Evolutionary conservation across 2,329 filamentous ascomycete genomes (phyloP).

Genomic region (Ceratocystis huliohia): DNA sequence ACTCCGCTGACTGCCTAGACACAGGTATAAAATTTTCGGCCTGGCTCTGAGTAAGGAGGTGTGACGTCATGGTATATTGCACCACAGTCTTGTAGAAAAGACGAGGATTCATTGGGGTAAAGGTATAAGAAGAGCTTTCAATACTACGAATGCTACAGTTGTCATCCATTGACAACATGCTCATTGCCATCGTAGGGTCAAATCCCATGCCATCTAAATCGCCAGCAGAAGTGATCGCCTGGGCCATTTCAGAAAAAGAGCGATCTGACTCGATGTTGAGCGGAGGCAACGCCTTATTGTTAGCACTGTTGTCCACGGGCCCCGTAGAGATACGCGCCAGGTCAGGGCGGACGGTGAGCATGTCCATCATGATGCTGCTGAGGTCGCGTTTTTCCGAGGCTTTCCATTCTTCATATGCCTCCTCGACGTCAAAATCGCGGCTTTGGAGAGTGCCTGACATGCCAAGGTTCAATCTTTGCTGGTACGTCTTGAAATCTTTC

Average conservation of each 20-base stretch:
- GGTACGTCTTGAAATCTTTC: slow-evolving; percentile 85
- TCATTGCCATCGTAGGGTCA: slow-evolving; percentile 37
- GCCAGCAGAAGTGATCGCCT: slow-evolving; percentile 37
- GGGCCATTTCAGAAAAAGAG: slow-evolving; percentile 41
- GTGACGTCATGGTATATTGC: slow-evolving; percentile 58
- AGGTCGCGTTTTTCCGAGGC: slow-evolving; percentile 77
- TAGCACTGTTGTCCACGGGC: slow-evolving; percentile 35
- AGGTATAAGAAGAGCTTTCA: slow-evolving; percentile 64
- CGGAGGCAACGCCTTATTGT: slow-evolving; percentile 30
- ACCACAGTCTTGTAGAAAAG: slow-evolving; percentile 73
- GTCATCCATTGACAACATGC: slow-evolving; percentile 49
- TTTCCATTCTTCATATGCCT: slow-evolving; percentile 81
- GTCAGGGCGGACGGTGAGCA: slow-evolving; percentile 74
- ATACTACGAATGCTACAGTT: slow-evolving; percentile 39
- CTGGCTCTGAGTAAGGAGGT: slow-evolving; percentile 35
- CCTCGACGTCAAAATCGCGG: slow-evolving; percentile 81
- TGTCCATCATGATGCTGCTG: slow-evolving; percentile 84
- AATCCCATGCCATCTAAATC: slow-evolving; percentile 26
- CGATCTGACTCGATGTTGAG: slow-evolving; percentile 34
- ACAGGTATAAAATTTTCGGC: slow-evolving; percentile 40
- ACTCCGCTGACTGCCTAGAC: slow-evolving; percentile 68
- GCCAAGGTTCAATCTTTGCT: slow-evolving; percentile 72
- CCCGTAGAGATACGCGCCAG: slow-evolving; percentile 63
- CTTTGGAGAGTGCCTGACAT: slow-evolving; percentile 63
- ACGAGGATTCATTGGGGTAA: slow-evolving; percentile 74